phyloP scores from a whole-genome alignment of 2,329 filamentous ascomycete species.

The Cercospora sp. region DNA sequence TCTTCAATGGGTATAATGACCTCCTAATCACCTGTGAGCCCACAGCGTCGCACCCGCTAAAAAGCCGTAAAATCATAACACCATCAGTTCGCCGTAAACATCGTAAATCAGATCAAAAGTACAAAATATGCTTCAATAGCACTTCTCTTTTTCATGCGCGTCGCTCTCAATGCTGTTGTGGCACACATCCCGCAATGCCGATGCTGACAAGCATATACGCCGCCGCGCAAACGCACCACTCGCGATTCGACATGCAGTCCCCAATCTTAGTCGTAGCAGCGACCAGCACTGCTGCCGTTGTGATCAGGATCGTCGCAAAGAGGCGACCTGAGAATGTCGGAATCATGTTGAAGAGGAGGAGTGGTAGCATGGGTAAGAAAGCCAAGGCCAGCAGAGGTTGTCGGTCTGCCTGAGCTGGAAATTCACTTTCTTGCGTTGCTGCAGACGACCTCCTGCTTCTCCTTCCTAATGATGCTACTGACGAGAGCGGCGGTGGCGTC shows the following conservation, averaged over 20 bases:
- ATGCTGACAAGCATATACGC: conserved; percentile 46
- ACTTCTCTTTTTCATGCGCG: neutral
- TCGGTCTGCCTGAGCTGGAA: neutral
- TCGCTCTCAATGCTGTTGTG: conserved; percentile 12
- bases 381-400: conserved; percentile 16
- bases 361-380: conserved; percentile 43
- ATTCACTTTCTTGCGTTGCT: neutral
- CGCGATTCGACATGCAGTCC: conserved; percentile 39
- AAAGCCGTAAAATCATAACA: conserved; percentile 1
- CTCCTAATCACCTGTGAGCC: neutral
- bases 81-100: neutral
- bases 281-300: conserved; percentile 39
- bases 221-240: conserved; percentile 43
- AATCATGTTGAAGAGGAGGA: conserved; percentile 47
- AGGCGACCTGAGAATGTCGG: conserved; percentile 45
- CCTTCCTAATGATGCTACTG: neutral
- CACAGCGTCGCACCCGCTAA: neutral
- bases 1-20: neutral
- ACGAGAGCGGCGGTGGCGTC: neutral
- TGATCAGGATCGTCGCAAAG: conserved; percentile 43
- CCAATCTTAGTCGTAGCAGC: conserved; percentile 38
- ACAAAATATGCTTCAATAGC: neutral
- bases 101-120: neutral
- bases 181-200: conserved; percentile 33
- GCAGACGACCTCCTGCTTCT: neutral